Evolutionary conservation across 768 basidiomycete species (phyloP), one percentile per base, ranked within the genome.

Genomic region (Scleroderma citrinum): DNA sequence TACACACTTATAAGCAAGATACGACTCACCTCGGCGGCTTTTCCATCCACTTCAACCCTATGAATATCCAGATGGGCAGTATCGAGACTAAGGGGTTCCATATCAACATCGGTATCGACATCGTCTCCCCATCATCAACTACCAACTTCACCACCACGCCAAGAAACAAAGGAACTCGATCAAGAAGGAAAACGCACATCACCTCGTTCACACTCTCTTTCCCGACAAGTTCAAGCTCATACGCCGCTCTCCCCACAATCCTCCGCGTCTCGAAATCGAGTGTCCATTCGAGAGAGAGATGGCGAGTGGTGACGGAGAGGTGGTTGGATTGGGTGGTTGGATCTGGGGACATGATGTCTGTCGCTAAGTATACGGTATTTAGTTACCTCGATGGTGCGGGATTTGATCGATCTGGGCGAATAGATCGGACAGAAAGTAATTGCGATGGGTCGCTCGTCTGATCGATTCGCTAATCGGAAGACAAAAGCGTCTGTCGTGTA

Each of bases 291-390:
- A 96, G 79, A 19, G 76, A 68, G 14, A 92, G 68, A 61, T 90
- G 81, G 32, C 78, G 73, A 1, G 87, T 82, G 3, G 71, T 65
- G 55, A 93, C 75, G 41, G 83, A 69, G 5, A 69, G 64, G 65
- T 88, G 91, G 70, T 96, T 96, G 20, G 90, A 78, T 59, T 92
- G 86, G 0, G 86, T 85, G 0, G 88, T 81, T 17, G 82, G 83
- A 60, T 90, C 86, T n/a, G n/a, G n/a, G n/a, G n/a, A n/a, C n/a
- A n/a, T n/a, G n/a, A n/a, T n/a, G n/a, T n/a, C n/a, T n/a, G n/a
- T n/a, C n/a, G n/a, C n/a, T n/a, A n/a, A n/a, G n/a, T n/a, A n/a
- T n/a, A n/a, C n/a, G n/a, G n/a, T n/a, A n/a, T n/a, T n/a, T n/a
- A n/a, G n/a, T n/a, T n/a, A n/a, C n/a, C n/a, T n/a, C n/a, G n/a